A percentile compares a stretch with the other conserved stretches of the same genome.
Evolutionary conservation across 768 basidiomycete species (phyloP).

Genomic region (Trametes maxima): DNA sequence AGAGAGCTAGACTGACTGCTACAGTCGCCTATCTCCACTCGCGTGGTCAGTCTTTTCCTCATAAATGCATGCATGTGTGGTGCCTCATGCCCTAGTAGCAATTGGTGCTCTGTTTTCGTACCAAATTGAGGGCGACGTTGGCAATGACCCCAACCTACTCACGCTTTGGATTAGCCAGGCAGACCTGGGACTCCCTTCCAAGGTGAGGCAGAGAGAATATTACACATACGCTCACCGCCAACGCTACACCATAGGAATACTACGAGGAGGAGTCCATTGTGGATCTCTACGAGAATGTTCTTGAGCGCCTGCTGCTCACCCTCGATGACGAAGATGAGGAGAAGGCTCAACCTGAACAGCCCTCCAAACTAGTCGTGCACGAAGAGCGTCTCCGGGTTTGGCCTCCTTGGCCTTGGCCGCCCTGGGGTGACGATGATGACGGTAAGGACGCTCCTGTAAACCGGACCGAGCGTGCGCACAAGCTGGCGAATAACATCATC

Average conservation of each 20-base stretch:
- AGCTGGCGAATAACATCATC: constrained; percentile 72
- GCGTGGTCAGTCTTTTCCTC: constrained; percentile 52
- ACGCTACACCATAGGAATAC: constrained; percentile 63
- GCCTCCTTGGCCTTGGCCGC: constrained; percentile 88
- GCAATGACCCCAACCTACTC: constrained; percentile 84
- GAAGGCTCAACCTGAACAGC: constrained; percentile 6
- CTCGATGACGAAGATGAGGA: constrained; percentile 54
- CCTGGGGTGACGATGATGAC: constrained; percentile 71
- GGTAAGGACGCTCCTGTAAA: constrained; percentile 51
- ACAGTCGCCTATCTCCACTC: constrained; percentile 88
- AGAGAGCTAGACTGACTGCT: constrained; percentile 68
- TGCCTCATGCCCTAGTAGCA: constrained; percentile 44
- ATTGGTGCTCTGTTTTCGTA: constrained; percentile 80
- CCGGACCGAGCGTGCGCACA: constrained; percentile 54
- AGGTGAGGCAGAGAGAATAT: constrained; percentile 46
- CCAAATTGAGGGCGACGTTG: constrained; percentile 85
- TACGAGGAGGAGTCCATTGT: constrained; percentile 75
- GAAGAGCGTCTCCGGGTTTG: constrained; percentile 51
- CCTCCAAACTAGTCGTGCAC: constrained; percentile 35
- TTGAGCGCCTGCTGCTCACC: constrained; percentile 65
- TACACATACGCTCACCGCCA: not conserved
- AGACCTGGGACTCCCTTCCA: constrained; percentile 80
- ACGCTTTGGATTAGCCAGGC: constrained; percentile 85
- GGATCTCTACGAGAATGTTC: constrained; percentile 68
- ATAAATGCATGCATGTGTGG: not conserved